Conservation (phyloP, 2,329 filamentous ascomycete genomes). For the Verticillium dahliae region DNA sequence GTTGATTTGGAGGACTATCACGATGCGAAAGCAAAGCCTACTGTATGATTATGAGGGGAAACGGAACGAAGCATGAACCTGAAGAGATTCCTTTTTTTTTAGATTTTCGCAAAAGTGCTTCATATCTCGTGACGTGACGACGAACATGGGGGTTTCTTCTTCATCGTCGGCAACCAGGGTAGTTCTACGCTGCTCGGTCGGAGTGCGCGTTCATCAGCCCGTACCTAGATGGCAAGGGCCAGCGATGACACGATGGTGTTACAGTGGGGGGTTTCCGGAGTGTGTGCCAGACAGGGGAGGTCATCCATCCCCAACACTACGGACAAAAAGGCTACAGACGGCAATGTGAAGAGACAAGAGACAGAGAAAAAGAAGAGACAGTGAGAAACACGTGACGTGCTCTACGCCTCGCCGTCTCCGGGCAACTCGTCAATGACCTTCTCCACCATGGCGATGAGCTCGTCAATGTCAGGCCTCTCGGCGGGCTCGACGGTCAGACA, state of each 20-base stretch:
- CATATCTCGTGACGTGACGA: background rate
- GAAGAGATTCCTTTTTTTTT: background rate
- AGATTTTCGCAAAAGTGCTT: background rate
- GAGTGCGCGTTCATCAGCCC: background rate
- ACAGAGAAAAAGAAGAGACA: background rate
- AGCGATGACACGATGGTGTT: background rate
- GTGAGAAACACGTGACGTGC: background rate
- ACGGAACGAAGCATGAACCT: background rate
- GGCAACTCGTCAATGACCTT: conserved; percentile 61
- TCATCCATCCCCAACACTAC: no score
- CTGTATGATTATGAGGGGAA: background rate
- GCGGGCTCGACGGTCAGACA: conserved; percentile 82
- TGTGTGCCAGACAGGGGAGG: no score
- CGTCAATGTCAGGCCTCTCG: conserved; percentile 80
- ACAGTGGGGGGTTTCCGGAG: background rate
- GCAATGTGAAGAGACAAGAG: background rate
- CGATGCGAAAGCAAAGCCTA: no score
- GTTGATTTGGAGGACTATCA: no score
- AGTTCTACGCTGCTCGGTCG: background rate
- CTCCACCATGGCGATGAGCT: conserved; percentile 75
- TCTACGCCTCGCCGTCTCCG: conserved; percentile 38
- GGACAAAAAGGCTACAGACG: no score
- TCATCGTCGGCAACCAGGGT: background rate
- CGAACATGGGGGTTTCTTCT: background rate
- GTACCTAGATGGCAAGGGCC: background rate